Conservation (phyloP, 371 early-diverging fungal genomes). For the Syncephalastrum contaminatum region DNA sequence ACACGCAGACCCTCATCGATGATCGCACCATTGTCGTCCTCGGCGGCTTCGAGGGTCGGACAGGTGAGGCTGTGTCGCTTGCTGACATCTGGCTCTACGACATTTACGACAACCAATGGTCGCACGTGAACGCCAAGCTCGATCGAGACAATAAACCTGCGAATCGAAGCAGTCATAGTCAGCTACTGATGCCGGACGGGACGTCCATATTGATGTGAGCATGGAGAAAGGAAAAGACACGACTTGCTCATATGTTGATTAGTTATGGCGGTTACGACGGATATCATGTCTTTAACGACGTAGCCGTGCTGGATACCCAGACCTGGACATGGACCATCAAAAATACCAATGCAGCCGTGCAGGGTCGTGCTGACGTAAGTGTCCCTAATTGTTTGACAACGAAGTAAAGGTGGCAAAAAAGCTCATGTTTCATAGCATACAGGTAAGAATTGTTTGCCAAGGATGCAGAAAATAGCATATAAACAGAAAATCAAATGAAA, state of each 20-base stretch:
- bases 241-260: not conserved
- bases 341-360: conserved; percentile 45
- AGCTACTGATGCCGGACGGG: conserved; percentile 41
- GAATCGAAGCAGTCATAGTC: conserved; percentile 42
- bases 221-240: not conserved
- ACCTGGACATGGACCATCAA: conserved; percentile 50
- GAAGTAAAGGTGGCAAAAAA: not conserved
- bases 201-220: conserved; percentile 41
- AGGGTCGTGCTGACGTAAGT: conserved; percentile 51
- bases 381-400: not conserved
- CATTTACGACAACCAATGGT: conserved; percentile 22
- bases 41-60: conserved; percentile 41
- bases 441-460: conserved; percentile 26
- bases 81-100: conserved; percentile 41
- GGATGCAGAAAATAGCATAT: not conserved
- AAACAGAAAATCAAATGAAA: no score
- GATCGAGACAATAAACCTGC: conserved; percentile 34
- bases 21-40: conserved; percentile 32
- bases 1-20: conserved; percentile 37
- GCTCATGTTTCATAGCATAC: conserved; percentile 36
- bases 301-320: conserved; percentile 39
- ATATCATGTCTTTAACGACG: conserved; percentile 47
- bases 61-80: conserved; percentile 35
- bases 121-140: conserved; percentile 26
- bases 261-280: conserved; percentile 52